Conservation (phyloP, 345 rosid species). For the Lumnitzera racemosa region DNA sequence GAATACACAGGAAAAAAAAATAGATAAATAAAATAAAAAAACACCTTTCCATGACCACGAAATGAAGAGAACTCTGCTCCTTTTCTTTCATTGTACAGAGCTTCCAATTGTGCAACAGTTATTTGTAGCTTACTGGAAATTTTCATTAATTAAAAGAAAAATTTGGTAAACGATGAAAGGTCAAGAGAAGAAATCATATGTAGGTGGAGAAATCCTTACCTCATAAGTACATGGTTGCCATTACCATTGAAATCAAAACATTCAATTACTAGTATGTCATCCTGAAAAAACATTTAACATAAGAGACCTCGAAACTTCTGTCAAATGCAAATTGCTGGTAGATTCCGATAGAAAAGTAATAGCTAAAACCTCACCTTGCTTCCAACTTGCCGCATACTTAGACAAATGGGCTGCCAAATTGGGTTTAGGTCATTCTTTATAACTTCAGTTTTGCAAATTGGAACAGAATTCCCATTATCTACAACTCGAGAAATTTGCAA, state of each 20-base stretch:
- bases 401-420: slow-evolving; percentile 48
- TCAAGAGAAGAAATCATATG: neutral
- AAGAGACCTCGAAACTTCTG: neutral
- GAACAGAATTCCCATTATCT: slow-evolving; percentile 44
- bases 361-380: slow-evolving; percentile 55
- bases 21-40: neutral
- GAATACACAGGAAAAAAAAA: neutral
- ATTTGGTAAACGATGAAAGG: slow-evolving; percentile 1
- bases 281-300: slow-evolving; percentile 30
- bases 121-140: slow-evolving; percentile 52
- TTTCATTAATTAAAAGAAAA: slow-evolving; percentile 9
- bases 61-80: slow-evolving; percentile 39
- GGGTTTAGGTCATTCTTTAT: slow-evolving; percentile 67
- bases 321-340: neutral
- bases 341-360: neutral
- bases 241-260: slow-evolving; percentile 73
- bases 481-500: slow-evolving; percentile 64
- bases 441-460: slow-evolving; percentile 79
- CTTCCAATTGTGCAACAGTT: slow-evolving; percentile 59
- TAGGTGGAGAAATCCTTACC: slow-evolving; percentile 30
- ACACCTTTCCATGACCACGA: slow-evolving; percentile 55
- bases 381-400: slow-evolving; percentile 76
- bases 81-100: slow-evolving; percentile 37
- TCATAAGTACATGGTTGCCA: slow-evolving; percentile 62
- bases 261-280: slow-evolving; percentile 65